Base-by-base conservation (phyloP, 805 yeast species). In the Pichia phayaonensis region DNA sequence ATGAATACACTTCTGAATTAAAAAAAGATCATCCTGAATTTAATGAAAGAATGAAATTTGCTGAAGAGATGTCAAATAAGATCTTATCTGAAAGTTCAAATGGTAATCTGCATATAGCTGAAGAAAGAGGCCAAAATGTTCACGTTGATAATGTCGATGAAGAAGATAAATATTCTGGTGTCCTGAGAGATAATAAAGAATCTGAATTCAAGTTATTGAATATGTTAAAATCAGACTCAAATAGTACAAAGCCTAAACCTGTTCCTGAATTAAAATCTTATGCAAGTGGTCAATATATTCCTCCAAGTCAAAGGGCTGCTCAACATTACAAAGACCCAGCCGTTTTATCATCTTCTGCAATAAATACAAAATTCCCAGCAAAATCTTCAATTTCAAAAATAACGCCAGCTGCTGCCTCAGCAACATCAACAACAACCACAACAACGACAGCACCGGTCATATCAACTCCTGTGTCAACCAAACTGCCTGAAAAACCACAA, bases 101-200 rank as follows among this genome's bases (percentile, higher is more conserved):
- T 23, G 84, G 84, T 26, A 90, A 87, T 62, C 70, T 79, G 27
- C 98, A 94, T 64, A 56, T 90, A 24, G 92, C 95, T 55, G 99
- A 92, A 65, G 99, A 92, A 67, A 81, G 99, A 65, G 96, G 96
- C 24, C 54, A 81, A 16, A 61, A 65, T 18, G 77, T 85, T 39
- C 96, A 87, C 63, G 96, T 87, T 61, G 79, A 86, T 53, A 96
- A 95, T 18, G 57, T 87, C 58, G 98, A 94, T 67, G 99, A 94
- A 70, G 99, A 94, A 67, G 97, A 90, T 66, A 86, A 86, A 67
- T 94, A 90, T 63, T 89, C 97, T 5, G 97, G 97, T 46, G 99
- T 90, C 43, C 82, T 77, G 52, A 79, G 94, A 61, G 72, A 81
- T 50, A 55, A 57, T 23, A 61, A 60, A 13, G 63, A 59, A 38